phyloP scores from a whole-genome alignment of 352 stramenopile genomes.

The Phytophthora quininea region DNA sequence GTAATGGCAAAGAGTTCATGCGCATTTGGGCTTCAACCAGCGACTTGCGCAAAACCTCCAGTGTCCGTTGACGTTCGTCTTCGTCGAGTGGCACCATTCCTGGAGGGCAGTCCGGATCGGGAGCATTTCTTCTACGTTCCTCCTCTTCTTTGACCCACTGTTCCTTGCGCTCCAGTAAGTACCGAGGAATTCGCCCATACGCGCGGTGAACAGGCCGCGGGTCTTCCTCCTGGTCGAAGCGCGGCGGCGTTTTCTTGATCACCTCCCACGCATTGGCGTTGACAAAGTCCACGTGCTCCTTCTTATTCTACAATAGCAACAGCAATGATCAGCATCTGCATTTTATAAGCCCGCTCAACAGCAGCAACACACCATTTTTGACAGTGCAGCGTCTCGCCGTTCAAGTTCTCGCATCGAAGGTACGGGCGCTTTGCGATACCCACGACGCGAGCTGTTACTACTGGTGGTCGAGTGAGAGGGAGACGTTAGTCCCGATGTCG shows the following conservation, averaged over 20 bases:
- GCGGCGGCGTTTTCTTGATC: slow-evolving; percentile 56
- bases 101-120: slow-evolving; percentile 85
- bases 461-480: slow-evolving; percentile 19
- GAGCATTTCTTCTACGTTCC: slow-evolving; percentile 66
- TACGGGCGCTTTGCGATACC: slow-evolving; percentile 49
- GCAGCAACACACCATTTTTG: slow-evolving; percentile 26
- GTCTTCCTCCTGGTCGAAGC: slow-evolving; percentile 16
- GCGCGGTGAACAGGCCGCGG: slow-evolving; percentile 25
- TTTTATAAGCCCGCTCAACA: no score
- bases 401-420: slow-evolving; percentile 59
- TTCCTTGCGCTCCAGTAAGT: slow-evolving; percentile 75
- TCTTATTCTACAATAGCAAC: slow-evolving; percentile 43
- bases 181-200: slow-evolving; percentile 73
- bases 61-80: slow-evolving; percentile 74
- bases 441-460: slow-evolving; percentile 16
- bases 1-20: slow-evolving; percentile 79
- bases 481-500: slow-evolving; percentile 16
- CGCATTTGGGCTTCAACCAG: slow-evolving; percentile 64
- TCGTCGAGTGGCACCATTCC: slow-evolving; percentile 88
- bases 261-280: slow-evolving; percentile 82
- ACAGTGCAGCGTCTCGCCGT: slow-evolving; percentile 40
- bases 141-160: slow-evolving; percentile 88
- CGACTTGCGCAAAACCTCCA: slow-evolving; percentile 69
- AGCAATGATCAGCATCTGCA: slow-evolving; percentile 7
- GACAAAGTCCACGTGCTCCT: slow-evolving; percentile 70